Evolutionary conservation across 2,329 filamentous ascomycete genomes (phyloP).

Genomic region (Venturia aucupariae): DNA sequence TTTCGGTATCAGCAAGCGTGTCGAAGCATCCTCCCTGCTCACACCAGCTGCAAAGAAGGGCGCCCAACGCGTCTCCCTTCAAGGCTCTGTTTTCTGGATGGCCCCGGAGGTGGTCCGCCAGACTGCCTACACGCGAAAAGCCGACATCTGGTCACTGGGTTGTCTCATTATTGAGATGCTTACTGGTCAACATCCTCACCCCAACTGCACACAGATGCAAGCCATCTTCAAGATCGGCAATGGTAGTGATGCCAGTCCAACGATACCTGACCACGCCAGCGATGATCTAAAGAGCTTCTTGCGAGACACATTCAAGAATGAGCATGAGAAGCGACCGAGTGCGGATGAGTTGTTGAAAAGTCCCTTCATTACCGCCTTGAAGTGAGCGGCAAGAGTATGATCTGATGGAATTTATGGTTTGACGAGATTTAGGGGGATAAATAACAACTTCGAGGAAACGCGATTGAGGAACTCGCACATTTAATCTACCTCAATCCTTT

Average conservation of each 20-base stretch:
- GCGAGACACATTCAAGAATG: constrained; percentile 84
- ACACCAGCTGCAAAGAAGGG: constrained; percentile 40
- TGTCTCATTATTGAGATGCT: constrained; percentile 99
- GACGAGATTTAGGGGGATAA: neutral
- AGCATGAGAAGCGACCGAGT: constrained; percentile 83
- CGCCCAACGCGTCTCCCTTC: constrained; percentile 60
- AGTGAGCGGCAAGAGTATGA: neutral
- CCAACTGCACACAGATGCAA: constrained; percentile 92
- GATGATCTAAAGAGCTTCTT: constrained; percentile 78
- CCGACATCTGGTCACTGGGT: constrained; percentile 96
- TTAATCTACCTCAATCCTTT: neutral
- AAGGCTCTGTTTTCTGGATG: constrained; percentile 99
- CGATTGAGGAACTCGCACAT: neutral
- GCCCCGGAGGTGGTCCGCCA: constrained; percentile 97
- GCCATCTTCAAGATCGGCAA: constrained; percentile 86
- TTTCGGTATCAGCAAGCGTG: constrained; percentile 97
- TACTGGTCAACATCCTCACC: constrained; percentile 91
- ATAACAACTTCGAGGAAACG: neutral
- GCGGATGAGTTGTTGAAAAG: constrained; percentile 84
- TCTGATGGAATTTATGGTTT: constrained; percentile 3
- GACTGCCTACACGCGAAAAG: constrained; percentile 95
- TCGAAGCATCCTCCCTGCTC: constrained; percentile 82
- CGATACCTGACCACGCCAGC: constrained; percentile 78
- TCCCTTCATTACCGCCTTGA: constrained; percentile 16
- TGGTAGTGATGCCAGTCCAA: constrained; percentile 76